These are phyloP conservation scores for Neopestalotiopsis clavispora DNA, from an alignment of 2,329 filamentous ascomycete genomes.

Conservation along the genomic window DNA sequence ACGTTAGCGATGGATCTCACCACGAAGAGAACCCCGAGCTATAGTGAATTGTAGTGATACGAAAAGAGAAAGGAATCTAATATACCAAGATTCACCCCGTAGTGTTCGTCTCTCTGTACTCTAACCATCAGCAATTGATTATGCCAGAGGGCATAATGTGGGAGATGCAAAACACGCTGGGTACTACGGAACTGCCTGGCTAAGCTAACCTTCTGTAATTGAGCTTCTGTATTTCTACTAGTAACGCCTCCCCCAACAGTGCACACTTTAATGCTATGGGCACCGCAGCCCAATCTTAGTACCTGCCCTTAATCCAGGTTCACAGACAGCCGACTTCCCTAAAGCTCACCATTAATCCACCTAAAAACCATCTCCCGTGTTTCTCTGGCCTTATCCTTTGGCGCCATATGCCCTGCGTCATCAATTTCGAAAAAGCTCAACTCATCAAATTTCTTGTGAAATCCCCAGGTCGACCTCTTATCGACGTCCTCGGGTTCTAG, in stretches of 20 bases:
- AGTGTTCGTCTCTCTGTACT: too few relatives aligned
- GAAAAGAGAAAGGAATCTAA: too few relatives aligned
- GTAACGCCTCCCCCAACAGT: too few relatives aligned
- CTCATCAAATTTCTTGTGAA: neutral
- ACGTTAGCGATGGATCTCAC: neutral
- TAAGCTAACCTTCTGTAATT: too few relatives aligned
- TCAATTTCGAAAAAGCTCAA: neutral
- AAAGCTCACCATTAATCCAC: neutral
- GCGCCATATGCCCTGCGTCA: neutral
- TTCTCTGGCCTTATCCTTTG: neutral
- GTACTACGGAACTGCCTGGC: too few relatives aligned
- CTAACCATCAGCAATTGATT: too few relatives aligned
- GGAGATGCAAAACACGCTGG: too few relatives aligned
- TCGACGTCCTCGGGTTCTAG: neutral
- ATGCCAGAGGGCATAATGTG: too few relatives aligned
- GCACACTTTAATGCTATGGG: too few relatives aligned
- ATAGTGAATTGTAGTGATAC: neutral
- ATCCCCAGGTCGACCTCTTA: neutral
- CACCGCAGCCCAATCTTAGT: neutral
- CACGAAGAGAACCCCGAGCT: neutral
- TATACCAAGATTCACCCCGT: too few relatives aligned
- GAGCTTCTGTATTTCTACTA: too few relatives aligned
- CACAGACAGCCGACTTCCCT: neutral
- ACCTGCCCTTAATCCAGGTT: neutral
- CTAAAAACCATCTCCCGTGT: neutral